Base-by-base conservation (phyloP, 176 grass and related monocot genomes). In the Olyra latifolia region DNA sequence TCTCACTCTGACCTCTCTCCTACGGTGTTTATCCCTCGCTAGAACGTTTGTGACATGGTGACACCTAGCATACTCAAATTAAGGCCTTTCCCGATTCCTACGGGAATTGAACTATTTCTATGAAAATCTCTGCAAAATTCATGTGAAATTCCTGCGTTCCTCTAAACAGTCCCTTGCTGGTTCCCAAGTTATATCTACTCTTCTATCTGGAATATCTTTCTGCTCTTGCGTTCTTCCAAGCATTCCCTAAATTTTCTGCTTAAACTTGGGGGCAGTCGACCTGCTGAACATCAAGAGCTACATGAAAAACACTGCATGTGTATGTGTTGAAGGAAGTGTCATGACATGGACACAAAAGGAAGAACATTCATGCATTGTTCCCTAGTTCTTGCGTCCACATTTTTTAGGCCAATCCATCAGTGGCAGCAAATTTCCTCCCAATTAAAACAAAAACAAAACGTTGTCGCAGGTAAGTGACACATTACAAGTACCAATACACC, bases 401-500 rank as follows among this genome's bases (percentile, higher is more conserved):
- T 38, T 58, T 65, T 46, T 52, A 69, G 44, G 44, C 75, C 57
- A 32, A 85, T 32, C 57, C 64, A 63, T 85, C 38, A 19, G 46
- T 77, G 80, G 66, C 74, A 66, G 24, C 28, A 32, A 67, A 43
- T 38, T 38, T 16, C 20, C 19, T 27, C 46, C 15, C 15, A 62
- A 58, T 79, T 67, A 35, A 35, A 35, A 35, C n/a, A 61, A 67
- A 83, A 49, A 72, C 3, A 54, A 59, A 59, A 7, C 50, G 23
- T 62, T 62, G 65, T 38, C 23, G 80, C 52, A 88, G 69, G 63
- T 25, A 58, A 44, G 48, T 60, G 67, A 72, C 68, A 60, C 66
- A 42, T 13, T 73, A 16, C 74, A 79, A 68, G 69, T 80, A 88
- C 80, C 80, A 35, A 84, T 42, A 58, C 74, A 50, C 75, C 59